phyloP scores from a whole-genome alignment of 108 stramenopile genomes.

The Thalassiosira profunda region DNA sequence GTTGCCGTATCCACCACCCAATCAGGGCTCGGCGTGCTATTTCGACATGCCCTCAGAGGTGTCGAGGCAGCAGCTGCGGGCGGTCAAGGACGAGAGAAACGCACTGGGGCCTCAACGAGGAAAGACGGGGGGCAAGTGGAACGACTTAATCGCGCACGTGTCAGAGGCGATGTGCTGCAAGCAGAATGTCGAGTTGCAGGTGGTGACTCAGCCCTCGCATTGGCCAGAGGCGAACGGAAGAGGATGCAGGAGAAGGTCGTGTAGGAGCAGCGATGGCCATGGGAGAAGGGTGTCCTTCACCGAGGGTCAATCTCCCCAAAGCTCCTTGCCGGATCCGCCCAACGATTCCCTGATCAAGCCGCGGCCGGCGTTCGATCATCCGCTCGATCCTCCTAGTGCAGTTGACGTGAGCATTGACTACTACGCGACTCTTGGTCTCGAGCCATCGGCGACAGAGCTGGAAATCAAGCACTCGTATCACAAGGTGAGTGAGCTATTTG shows the following conservation, averaged over 20 bases:
- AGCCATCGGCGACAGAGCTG: constrained; percentile 49
- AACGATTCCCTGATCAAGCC: constrained; percentile 2
- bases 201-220: not conserved
- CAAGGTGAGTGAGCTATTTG: constrained; percentile 30
- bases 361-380: constrained; percentile 20
- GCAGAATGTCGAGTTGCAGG: not conserved
- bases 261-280: not conserved
- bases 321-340: no score
- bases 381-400: constrained; percentile 22
- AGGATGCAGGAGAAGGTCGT: not conserved
- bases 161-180: not conserved
- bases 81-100: constrained; percentile 64
- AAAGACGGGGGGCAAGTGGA: not conserved
- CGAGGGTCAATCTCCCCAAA: not conserved
- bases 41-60: constrained; percentile 81
- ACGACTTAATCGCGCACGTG: not conserved
- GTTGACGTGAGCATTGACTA: constrained; percentile 32
- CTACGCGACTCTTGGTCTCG: constrained; percentile 70
- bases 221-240: not conserved
- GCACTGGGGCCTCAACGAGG: no score
- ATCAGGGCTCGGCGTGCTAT: constrained; percentile 45
- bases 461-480: constrained; percentile 86
- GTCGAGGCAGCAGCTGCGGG: constrained; percentile 36
- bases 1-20: constrained; percentile 17
- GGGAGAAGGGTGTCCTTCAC: no score